Percentiles rank a stretch among this genome's conserved stretches.
Conservation (phyloP, 257 asterid species). For the Capsicum rhomboideum region DNA sequence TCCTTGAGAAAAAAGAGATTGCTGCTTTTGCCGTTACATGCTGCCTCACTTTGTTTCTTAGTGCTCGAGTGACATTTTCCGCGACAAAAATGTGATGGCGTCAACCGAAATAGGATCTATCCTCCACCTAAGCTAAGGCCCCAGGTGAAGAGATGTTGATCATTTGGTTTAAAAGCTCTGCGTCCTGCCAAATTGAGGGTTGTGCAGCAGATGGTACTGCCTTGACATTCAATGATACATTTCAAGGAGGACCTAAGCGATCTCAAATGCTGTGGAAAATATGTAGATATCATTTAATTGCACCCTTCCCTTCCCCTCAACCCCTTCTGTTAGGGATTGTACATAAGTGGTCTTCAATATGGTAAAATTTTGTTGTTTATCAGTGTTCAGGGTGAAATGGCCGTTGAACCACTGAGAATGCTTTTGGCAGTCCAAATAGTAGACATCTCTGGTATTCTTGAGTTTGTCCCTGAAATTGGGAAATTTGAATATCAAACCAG, state of each 20-base stretch:
- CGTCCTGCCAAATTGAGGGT: background rate
- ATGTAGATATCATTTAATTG: background rate
- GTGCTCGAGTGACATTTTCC: background rate
- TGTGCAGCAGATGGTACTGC: background rate
- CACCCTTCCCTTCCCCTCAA: background rate
- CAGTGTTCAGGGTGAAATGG: background rate
- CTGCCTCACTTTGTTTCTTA: background rate
- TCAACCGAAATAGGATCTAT: background rate
- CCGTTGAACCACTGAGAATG: background rate
- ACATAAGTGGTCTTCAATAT: background rate
- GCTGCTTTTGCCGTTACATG: background rate
- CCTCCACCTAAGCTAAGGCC: background rate
- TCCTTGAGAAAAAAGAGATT: constrained; percentile 3
- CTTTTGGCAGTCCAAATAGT: background rate
- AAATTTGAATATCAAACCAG: background rate
- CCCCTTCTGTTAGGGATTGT: background rate
- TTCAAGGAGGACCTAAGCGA: background rate
- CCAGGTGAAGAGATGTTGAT: constrained; percentile 1
- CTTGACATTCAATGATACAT: background rate
- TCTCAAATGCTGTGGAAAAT: background rate
- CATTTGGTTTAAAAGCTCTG: background rate
- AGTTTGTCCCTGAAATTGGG: background rate
- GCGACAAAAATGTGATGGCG: background rate
- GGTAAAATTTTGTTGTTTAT: background rate
- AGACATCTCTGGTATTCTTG: background rate